Percentiles rank a stretch among this genome's conserved stretches.
These are phyloP conservation scores for Saccharomycopsis synnaedendra DNA, from an alignment of 805 yeast species.

Conservation along the genomic window DNA sequence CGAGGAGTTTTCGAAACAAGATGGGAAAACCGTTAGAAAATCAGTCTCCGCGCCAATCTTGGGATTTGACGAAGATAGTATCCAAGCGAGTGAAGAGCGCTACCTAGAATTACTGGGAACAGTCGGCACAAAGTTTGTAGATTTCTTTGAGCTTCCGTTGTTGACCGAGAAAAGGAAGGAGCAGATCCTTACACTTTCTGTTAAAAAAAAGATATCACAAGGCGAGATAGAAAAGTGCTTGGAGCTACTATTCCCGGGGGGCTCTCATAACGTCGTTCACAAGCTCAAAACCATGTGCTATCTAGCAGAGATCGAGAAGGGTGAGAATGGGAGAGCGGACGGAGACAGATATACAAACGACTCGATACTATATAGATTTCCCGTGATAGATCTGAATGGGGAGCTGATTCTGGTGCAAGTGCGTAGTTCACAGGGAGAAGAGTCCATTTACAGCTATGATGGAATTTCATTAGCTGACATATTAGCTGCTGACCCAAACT, in stretches of 20 bases:
- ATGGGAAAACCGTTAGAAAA: not conserved
- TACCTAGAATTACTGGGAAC: not conserved
- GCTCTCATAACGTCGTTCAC: not conserved
- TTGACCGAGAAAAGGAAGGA: not conserved
- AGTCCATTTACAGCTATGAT: too few species aligned
- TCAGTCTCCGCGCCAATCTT: not conserved
- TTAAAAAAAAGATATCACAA: not conserved
- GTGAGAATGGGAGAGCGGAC: not conserved
- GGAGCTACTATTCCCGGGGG: not conserved
- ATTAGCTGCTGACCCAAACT: not conserved
- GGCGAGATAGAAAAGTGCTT: not conserved
- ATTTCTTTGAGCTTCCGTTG: not conserved
- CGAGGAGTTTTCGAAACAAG: not conserved
- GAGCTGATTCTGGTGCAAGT: not conserved
- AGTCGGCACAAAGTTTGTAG: not conserved
- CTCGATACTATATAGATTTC: not conserved
- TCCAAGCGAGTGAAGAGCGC: not conserved
- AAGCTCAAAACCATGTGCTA: slow-evolving; percentile 9
- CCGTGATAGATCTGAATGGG: not conserved
- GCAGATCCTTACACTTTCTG: not conserved
- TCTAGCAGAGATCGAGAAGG: not conserved
- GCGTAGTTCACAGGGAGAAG: not conserved
- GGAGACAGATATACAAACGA: not conserved
- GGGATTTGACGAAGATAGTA: not conserved
- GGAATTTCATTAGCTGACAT: too few species aligned